Evolutionary conservation across 179 eudicot genomes (phyloP).

Genomic region (Actinidia chinensis): DNA sequence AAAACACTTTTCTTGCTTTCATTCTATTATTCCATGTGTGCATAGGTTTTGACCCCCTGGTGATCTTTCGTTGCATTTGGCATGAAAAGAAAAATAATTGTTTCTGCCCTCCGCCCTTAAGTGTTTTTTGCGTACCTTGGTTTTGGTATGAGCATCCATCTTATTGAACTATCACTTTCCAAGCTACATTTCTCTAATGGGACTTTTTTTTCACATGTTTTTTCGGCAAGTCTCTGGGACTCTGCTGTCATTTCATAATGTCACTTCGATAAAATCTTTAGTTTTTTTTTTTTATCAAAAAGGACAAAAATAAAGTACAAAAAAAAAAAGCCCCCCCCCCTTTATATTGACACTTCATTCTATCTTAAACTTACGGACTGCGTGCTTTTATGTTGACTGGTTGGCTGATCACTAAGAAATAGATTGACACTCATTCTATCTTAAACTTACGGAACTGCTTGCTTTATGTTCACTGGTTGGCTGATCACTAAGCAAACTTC

Average conservation of each 20-base stretch:
- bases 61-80: background rate
- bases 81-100: background rate
- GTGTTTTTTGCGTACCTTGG: background rate
- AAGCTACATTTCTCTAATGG: background rate
- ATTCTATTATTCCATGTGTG: background rate
- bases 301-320: background rate
- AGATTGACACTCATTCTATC: background rate
- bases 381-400: background rate
- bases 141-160: background rate
- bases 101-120: background rate
- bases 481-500: background rate
- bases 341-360: background rate
- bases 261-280: slow-evolving; percentile 2
- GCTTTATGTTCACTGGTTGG: background rate
- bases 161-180: background rate
- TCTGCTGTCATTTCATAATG: background rate
- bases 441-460: slow-evolving; percentile 1
- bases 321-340: too few relatives aligned
- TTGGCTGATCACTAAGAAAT: background rate
- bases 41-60: background rate
- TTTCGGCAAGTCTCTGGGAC: background rate
- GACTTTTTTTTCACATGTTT: background rate
- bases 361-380: background rate
- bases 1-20: slow-evolving; percentile 1
- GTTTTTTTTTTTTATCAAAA: background rate